A percentile compares a stretch with the other conserved stretches of the same genome.
These are phyloP conservation scores for Amylostereum areolatum DNA, from an alignment of 1,284 basidiomycete genomes.

Conservation along the genomic window DNA sequence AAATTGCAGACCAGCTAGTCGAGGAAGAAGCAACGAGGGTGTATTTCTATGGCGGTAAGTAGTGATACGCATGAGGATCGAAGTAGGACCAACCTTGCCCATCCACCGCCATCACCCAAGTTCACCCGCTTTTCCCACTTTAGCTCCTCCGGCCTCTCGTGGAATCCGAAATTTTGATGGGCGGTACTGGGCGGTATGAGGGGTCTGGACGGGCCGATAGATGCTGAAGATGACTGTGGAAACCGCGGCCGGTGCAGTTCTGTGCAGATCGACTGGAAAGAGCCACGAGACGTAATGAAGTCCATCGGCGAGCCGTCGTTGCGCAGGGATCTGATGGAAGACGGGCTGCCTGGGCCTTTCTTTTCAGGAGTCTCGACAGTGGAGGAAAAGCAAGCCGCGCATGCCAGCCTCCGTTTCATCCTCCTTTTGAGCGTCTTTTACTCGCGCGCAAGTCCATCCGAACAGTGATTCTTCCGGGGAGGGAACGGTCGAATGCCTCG, in stretches of 20 bases:
- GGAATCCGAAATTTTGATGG: conserved; percentile 52
- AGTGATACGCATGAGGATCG: too few relatives aligned
- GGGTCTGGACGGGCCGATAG: conserved; percentile 57
- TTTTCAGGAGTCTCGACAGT: conserved; percentile 13
- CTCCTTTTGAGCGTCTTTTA: conserved; percentile 24
- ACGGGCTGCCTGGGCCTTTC: conserved; percentile 11
- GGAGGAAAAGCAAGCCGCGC: conserved; percentile 12
- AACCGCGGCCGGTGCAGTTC: conserved; percentile 45
- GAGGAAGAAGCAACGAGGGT: too few relatives aligned
- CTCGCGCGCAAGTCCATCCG: conserved; percentile 19
- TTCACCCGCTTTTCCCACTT: conserved; percentile 67
- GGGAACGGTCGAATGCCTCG: conserved; percentile 24
- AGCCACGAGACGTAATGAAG: conserved; percentile 28
- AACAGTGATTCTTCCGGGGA: conserved; percentile 8
- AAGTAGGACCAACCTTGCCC: too few relatives aligned
- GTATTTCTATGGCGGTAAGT: too few relatives aligned
- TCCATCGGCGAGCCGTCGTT: conserved; percentile 70
- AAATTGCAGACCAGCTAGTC: too few relatives aligned
- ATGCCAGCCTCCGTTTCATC: conserved; percentile 14
- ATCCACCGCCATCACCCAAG: conserved; percentile 25
- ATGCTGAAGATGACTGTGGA: conserved; percentile 77
- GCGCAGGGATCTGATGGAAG: conserved; percentile 23
- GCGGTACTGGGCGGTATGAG: conserved; percentile 65
- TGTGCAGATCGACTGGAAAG: neutral
- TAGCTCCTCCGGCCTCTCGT: conserved; percentile 68